Evolutionary conservation across 2,329 filamentous ascomycete genomes (phyloP).

Genomic region (Cladosporium halotolerans): DNA sequence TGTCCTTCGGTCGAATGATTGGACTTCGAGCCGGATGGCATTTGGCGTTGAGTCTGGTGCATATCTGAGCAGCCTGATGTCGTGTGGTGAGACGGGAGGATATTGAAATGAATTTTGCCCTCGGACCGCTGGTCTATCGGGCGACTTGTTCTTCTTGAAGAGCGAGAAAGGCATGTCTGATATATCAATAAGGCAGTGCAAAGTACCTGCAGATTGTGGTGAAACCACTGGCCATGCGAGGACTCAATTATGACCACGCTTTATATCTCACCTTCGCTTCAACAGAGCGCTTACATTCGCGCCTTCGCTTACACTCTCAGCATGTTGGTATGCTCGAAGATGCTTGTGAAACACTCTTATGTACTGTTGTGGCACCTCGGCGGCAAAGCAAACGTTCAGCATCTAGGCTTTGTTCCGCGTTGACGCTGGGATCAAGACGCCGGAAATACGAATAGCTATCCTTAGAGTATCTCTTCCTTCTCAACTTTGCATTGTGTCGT

Average conservation of each 20-base stretch:
- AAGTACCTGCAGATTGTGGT: too few species aligned
- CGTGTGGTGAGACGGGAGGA: background rate
- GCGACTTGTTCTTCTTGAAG: background rate
- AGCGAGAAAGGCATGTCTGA: background rate
- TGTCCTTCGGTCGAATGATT: background rate
- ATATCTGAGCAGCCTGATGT: background rate
- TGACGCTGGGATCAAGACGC: too few species aligned
- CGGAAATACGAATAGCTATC: too few species aligned
- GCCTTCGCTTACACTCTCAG: too few species aligned
- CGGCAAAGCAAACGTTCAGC: background rate
- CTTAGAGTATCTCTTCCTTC: too few species aligned
- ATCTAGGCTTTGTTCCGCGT: too few species aligned
- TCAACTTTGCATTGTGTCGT: too few species aligned
- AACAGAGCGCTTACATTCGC: background rate
- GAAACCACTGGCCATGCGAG: too few species aligned
- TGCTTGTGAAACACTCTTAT: background rate
- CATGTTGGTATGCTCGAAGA: too few species aligned
- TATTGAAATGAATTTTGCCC: background rate
- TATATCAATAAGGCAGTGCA: background rate
- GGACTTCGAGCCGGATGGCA: background rate
- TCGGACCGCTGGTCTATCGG: too few species aligned
- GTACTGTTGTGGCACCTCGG: background rate
- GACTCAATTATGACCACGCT: too few species aligned
- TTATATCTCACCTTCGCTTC: background rate
- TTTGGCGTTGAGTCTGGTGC: background rate